These are phyloP conservation scores for Penicillium coprophilum DNA, from an alignment of 495 filamentous ascomycete genomes.

Conservation along the genomic window DNA sequence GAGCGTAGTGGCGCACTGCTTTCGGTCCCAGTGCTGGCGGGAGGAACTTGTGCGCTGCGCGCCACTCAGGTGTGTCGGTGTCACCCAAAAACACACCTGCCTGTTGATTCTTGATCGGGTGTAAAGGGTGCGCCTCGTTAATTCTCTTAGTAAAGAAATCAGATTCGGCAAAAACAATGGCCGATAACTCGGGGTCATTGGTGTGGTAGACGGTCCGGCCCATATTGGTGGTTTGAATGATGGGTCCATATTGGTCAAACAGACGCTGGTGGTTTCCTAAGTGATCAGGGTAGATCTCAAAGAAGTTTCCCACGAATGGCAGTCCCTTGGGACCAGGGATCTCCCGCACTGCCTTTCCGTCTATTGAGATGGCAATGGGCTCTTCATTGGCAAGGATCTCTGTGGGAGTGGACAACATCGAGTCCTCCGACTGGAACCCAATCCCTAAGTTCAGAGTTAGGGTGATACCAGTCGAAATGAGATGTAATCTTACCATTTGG, in stretches of 20 bases:
- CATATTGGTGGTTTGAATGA: constrained; percentile 56
- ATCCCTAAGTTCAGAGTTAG: constrained; percentile 31
- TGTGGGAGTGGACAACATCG: constrained; percentile 22
- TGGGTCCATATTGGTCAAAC: constrained; percentile 50
- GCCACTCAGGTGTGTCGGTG: constrained; percentile 49
- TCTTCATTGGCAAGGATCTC: constrained; percentile 30
- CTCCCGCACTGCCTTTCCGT: constrained; percentile 44
- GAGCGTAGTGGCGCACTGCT: constrained; percentile 56
- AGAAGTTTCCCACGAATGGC: constrained; percentile 52
- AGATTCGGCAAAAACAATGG: constrained; percentile 43
- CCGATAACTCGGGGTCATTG: constrained; percentile 47
- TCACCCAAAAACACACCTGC: constrained; percentile 55
- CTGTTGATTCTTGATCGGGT: constrained; percentile 41
- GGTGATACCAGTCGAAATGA: neutral
- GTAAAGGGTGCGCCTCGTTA: constrained; percentile 49
- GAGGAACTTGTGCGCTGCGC: constrained; percentile 54
- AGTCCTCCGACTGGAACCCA: constrained; percentile 36
- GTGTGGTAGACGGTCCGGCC: constrained; percentile 51
- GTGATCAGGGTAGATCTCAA: constrained; percentile 58
- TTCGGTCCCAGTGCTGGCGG: constrained; percentile 54
- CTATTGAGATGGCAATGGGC: constrained; percentile 44
- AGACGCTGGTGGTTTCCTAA: constrained; percentile 58
- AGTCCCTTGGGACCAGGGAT: constrained; percentile 47
- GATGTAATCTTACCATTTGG: constrained; percentile 19
- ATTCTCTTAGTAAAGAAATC: constrained; percentile 56